Base-by-base conservation (phyloP, 2,329 filamentous ascomycete genomes). In the Chrysosporium keratinophilum region DNA sequence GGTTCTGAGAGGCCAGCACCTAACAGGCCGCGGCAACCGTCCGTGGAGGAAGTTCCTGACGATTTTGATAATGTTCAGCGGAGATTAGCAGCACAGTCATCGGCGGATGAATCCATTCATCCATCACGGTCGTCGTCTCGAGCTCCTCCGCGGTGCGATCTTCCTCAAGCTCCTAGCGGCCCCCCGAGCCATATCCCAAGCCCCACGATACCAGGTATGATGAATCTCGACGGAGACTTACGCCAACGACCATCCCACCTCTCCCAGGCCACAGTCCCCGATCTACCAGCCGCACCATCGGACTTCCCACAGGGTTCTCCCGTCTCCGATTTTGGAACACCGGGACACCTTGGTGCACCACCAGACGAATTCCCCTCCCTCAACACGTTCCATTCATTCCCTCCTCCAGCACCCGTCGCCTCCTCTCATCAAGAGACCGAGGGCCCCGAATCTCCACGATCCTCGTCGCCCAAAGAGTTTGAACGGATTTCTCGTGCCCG, bases 11-110 rank as follows among this genome's bases (percentile, higher is more conserved):
- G 72, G 1, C 70, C 68, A 11, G 69, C 71, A 0, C 75, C 14
- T n/a, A 45, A 11, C 15, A 34, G 80, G 57, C 56, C 63, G 50
- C 59, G 64, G 57, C 73, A 81, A 58, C 72, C 80, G 0, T 77
- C 77, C 1, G 80, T 84, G 9, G 80, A 84, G 62, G 79, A 82
- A 35, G 76, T 76, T 0, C 76, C 78, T 3, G 79, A 83, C 56
- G 80, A 81, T 46, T 72, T 75, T 37, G 72, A 77, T 57, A 71
- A 73, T 42, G 70, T 76, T 28, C 69, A 73, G 51, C 63, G 65
- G 53, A 67, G 61, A 35, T 64, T 75, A 53, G 74, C 75, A 15
- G 68, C 67, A 37, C 72, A 74, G 57, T 76, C 76, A 3, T 72
- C 70, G n/a, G 64, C 74, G 2, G 69, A 78, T 59, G 67, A 76